Conservation (phyloP, 1,284 basidiomycete species). For the Pascua sp. region DNA sequence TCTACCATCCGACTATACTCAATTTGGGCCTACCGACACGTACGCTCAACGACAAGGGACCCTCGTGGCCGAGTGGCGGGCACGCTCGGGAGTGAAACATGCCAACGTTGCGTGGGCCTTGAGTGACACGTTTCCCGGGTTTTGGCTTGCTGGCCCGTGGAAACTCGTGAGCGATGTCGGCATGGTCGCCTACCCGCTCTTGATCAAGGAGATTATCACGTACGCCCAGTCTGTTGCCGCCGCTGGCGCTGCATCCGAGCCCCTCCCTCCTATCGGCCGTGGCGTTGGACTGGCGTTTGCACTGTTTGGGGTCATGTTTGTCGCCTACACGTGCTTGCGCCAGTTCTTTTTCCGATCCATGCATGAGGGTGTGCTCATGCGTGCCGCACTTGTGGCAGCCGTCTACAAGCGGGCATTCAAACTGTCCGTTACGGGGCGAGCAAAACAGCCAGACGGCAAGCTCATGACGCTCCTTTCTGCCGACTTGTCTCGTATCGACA, state of each 20-base stretch:
- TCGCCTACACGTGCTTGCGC: background rate
- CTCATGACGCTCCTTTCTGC: constrained; percentile 69
- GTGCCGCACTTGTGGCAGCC: constrained; percentile 77
- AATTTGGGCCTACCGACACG: background rate
- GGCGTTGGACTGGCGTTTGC: constrained; percentile 2
- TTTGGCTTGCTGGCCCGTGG: background rate
- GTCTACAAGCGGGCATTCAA: constrained; percentile 72
- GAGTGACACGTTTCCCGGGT: background rate
- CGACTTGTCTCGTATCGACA: constrained; percentile 43
- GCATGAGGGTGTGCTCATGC: constrained; percentile 61
- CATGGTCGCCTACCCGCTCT: background rate
- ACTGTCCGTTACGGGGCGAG: constrained; percentile 69
- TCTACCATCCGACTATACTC: no score
- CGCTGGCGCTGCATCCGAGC: background rate
- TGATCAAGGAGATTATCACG: constrained; percentile 7
- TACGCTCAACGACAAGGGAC: background rate
- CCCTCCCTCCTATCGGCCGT: background rate
- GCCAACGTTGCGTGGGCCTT: background rate
- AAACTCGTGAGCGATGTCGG: background rate
- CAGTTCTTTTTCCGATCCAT: background rate
- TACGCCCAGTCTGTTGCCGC: constrained; percentile 2
- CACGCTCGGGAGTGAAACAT: background rate
- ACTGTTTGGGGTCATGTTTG: background rate
- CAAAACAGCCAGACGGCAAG: constrained; percentile 66
- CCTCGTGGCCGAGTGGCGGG: background rate